Base-by-base conservation (phyloP, 331 rosid species). In the Quercus tomentella region DNA sequence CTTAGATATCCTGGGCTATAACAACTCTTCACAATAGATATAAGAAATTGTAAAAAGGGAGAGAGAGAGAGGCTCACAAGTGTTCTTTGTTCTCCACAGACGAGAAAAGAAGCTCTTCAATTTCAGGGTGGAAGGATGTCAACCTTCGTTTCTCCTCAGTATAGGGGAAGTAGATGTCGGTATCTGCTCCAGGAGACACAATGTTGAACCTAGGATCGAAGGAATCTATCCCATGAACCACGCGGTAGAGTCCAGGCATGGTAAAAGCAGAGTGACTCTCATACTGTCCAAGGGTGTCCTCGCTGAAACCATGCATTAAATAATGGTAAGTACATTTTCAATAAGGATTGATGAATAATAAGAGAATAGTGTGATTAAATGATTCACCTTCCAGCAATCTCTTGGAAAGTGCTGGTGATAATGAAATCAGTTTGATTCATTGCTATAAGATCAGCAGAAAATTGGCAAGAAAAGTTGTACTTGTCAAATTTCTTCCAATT, bases 341-440 rank as follows among this genome's bases (percentile, higher is more conserved):
- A 16, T 62, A 17, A 0, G 11, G 52, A 30, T 7, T 26, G 45
- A 12, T 2, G 15, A 1, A n/a, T 16, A 57, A 7, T 56, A 43
- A 16, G 8, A 18, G 18, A 41, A 41, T 8, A 41, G 45, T 41
- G 11, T 41, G 45, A 41, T 8, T 41, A 41, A 41, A 41, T 33
- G 10, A 58, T 57, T 81, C 52, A 92, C 98, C 97, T 96, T 91
- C 99, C 98, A 74, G 99, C 99, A 84, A 96, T 96, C 83, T 96
- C 99, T 82, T 96, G 99, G 91, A 87, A 96, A 65, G 99, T 96
- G 85, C 98, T 93, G 62, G 99, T 96, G 85, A 96, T 93, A 25
- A 96, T 96, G 79, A 96, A 96, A 81, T 96, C 99, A 0, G 99
- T 96, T 82, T 96, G 99, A 86, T 96, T 96, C 99, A 96, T 96